Evolutionary conservation across 495 filamentous ascomycete species (phyloP), one percentile per base, ranked within the genome.

Genomic region (Aspergillus conjunctus): DNA sequence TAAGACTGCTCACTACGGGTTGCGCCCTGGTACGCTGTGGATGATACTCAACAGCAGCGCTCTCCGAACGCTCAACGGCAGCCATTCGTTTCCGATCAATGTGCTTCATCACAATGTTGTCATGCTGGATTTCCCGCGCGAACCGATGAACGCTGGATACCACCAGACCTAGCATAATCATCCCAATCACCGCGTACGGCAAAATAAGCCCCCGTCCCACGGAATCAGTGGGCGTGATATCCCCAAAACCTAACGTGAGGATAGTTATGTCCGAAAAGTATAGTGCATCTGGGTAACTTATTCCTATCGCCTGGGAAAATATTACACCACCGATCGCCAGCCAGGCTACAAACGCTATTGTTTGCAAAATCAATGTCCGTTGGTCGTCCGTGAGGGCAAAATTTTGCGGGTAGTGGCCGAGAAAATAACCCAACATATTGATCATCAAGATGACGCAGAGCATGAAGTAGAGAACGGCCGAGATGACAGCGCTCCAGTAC

Each of bases 111-210:
- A 92, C 76, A 33, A 93, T 77, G 22, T 91, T 88, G 55, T 87
- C 85, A 48, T 84, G 78, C 17, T 84, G 81, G 32, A 92, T 74
- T 54, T 90, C 85, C 18, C 67, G 58, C 3, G 83, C 83, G 58
- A 91, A 91, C 32, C 80, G 87, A 41, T 90, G 84, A 55, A 97
- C 91, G 55, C 91, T 93, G 15, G 87, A 86, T 32, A 97, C 87
- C 22, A 96, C 89, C 30, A 97, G 78, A 85, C 93, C 93, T 4
- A 97, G 77, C 58, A 88, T 92, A 48, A 93, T 86, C 50, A 97
- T 88, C 7, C 93, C 93, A 20, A 92, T 83, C 4, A 96, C 84
- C 0, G 92, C 86, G 64, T 88, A 97, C 0, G 92, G 92, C 31
- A 96, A 87, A 15, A 96, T 74, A 9, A 97, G 76, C 1, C 84